phyloP scores from a whole-genome alignment of 257 asterid species.

The Ilex aquifolium region DNA sequence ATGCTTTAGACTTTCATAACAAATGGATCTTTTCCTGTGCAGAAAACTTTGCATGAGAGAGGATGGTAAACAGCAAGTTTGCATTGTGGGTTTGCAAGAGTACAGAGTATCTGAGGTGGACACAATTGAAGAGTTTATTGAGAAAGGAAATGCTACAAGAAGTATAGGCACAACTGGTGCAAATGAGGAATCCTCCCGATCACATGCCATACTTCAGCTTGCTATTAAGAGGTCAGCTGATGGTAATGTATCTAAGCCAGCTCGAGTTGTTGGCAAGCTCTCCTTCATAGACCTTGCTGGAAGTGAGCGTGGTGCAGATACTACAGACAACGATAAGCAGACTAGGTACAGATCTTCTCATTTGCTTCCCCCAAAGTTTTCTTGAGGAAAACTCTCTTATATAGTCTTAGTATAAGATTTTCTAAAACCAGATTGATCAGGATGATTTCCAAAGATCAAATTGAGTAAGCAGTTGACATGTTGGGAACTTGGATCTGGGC shows the following conservation, averaged over 20 bases:
- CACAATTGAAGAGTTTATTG: slow-evolving; percentile 84
- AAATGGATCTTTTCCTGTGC: slow-evolving; percentile 1
- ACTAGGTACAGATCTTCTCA: slow-evolving; percentile 49
- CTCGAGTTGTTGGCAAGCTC: slow-evolving; percentile 86
- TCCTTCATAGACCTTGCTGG: slow-evolving; percentile 99
- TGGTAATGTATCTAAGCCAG: slow-evolving; percentile 88
- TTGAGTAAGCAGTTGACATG: too few species aligned
- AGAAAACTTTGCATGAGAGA: slow-evolving; percentile 98
- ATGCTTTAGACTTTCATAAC: neutral
- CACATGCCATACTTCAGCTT: slow-evolving; percentile 99
- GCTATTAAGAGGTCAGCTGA: slow-evolving; percentile 74
- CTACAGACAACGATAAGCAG: slow-evolving; percentile 98
- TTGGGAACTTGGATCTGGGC: too few species aligned
- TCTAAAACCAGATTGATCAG: too few species aligned
- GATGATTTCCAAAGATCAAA: too few species aligned
- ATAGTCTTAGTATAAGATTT: too few species aligned
- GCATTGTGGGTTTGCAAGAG: slow-evolving; percentile 70
- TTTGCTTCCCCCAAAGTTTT: too few species aligned
- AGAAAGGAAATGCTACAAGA: slow-evolving; percentile 84
- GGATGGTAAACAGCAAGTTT: slow-evolving; percentile 79
- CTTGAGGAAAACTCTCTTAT: too few species aligned
- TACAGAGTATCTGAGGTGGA: slow-evolving; percentile 54
- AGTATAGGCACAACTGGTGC: slow-evolving; percentile 99
- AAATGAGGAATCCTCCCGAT: slow-evolving; percentile 96
- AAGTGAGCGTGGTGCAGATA: slow-evolving; percentile 99